A percentile compares a stretch with the other conserved stretches of the same genome.
These are phyloP conservation scores for Asterochloris erici DNA, from an alignment of 139 green algal genomes.

Conservation along the genomic window DNA sequence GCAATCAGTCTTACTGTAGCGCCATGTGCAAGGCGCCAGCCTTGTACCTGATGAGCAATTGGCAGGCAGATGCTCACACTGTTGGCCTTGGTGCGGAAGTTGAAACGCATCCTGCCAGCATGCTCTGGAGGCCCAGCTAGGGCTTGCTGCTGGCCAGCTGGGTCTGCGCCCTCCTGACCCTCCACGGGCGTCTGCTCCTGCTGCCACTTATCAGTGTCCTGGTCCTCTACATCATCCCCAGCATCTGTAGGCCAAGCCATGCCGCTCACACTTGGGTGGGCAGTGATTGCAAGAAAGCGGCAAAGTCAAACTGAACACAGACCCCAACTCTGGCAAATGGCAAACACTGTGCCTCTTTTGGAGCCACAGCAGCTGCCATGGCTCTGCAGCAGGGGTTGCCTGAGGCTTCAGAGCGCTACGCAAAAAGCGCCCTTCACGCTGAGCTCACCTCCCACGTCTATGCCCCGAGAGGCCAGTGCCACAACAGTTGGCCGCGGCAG, in stretches of 20 bases:
- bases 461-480: slow-evolving; percentile 6
- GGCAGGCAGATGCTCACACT: background rate
- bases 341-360: background rate
- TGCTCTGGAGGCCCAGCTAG: background rate
- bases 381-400: background rate
- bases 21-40: background rate
- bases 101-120: background rate
- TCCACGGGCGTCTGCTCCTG: too few species aligned
- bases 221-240: too few species aligned
- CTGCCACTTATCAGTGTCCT: too few species aligned
- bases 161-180: too few species aligned
- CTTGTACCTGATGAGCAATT: background rate
- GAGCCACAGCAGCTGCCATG: background rate
- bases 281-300: background rate
- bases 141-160: too few species aligned
- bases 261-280: background rate
- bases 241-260: too few species aligned
- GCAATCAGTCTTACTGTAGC: background rate
- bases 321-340: background rate
- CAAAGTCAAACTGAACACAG: too few species aligned
- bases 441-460: background rate
- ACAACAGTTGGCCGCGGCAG: slow-evolving; percentile 10
- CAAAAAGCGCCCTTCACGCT: background rate
- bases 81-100: too few species aligned
- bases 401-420: background rate